These are phyloP conservation scores for Colletotrichum spaethianum DNA, from an alignment of 2,329 filamentous ascomycete genomes.

Conservation along the genomic window DNA sequence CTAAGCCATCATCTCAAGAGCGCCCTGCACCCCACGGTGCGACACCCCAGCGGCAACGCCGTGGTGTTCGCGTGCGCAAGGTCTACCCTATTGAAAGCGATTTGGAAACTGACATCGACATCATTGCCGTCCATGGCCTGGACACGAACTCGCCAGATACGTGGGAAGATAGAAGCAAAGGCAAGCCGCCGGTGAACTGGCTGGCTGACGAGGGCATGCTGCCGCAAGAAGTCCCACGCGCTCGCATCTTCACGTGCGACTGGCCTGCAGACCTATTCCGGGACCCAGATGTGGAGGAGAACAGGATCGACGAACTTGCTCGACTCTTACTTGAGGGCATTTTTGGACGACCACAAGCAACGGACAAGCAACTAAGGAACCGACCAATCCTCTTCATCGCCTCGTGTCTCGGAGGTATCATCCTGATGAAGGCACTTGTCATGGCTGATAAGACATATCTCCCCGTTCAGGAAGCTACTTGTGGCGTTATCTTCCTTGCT, in stretches of 20 bases:
- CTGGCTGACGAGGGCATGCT: conserved; percentile 46
- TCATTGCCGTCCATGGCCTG: conserved; percentile 55
- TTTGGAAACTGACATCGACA: conserved; percentile 44
- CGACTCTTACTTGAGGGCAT: conserved; percentile 1
- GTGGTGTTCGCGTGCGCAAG: not conserved
- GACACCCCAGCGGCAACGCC: not conserved
- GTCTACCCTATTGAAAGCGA: not conserved
- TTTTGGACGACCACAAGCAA: not conserved
- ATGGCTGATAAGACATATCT: not conserved
- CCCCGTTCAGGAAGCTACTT: not conserved
- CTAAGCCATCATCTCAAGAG: not conserved
- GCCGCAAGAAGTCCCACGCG: conserved; percentile 36
- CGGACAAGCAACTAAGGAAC: not conserved
- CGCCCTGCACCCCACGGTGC: not conserved
- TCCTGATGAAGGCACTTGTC: not conserved
- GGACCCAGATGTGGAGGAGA: conserved; percentile 39
- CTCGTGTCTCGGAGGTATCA: not conserved
- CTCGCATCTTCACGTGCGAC: conserved; percentile 49
- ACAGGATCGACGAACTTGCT: conserved; percentile 42
- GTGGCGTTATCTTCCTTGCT: not conserved
- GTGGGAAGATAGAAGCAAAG: conserved; percentile 44
- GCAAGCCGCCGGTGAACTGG: conserved; percentile 45
- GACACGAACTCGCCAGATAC: conserved; percentile 49
- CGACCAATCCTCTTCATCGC: not conserved
- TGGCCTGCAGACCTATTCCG: conserved; percentile 47